Percentiles rank a stretch among this genome's conserved stretches.
Conservation (phyloP, 148 eudicot species). For the Vaccinium macrocarpon region DNA sequence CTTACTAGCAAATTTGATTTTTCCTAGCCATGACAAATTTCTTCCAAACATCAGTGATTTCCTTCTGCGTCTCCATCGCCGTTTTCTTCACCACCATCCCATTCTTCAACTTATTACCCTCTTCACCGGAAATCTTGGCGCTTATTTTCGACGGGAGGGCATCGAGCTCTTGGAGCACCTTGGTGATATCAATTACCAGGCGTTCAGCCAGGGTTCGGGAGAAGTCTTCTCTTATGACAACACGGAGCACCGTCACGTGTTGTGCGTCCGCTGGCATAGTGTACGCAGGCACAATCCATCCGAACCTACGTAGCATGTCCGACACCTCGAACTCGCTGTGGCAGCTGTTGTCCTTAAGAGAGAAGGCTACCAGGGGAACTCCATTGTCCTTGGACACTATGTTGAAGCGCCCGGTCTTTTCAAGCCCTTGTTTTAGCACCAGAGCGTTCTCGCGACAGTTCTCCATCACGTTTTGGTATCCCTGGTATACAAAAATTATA, state of each 20-base stretch:
- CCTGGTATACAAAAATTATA: neutral
- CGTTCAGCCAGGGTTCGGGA: constrained; percentile 19
- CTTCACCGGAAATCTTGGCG: neutral
- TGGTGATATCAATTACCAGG: constrained; percentile 15
- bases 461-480: constrained; percentile 18
- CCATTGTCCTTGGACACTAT: constrained; percentile 25
- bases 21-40: constrained; percentile 14
- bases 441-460: constrained; percentile 11
- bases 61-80: constrained; percentile 10
- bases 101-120: neutral
- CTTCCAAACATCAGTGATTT: constrained; percentile 19
- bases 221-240: constrained; percentile 22
- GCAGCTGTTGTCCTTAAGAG: constrained; percentile 10
- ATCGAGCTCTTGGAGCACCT: constrained; percentile 19
- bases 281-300: constrained; percentile 25
- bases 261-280: constrained; percentile 20
- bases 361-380: constrained; percentile 18
- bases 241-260: constrained; percentile 17
- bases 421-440: constrained; percentile 19
- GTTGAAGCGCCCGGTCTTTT: constrained; percentile 24
- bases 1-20: constrained; percentile 9
- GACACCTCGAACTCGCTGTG: constrained; percentile 18
- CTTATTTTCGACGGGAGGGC: neutral
- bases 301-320: constrained; percentile 12
- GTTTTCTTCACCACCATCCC: constrained; percentile 6